These are phyloP conservation scores for Carex kokanica DNA, from an alignment of 176 grass and related monocot species.

Conservation along the genomic window DNA sequence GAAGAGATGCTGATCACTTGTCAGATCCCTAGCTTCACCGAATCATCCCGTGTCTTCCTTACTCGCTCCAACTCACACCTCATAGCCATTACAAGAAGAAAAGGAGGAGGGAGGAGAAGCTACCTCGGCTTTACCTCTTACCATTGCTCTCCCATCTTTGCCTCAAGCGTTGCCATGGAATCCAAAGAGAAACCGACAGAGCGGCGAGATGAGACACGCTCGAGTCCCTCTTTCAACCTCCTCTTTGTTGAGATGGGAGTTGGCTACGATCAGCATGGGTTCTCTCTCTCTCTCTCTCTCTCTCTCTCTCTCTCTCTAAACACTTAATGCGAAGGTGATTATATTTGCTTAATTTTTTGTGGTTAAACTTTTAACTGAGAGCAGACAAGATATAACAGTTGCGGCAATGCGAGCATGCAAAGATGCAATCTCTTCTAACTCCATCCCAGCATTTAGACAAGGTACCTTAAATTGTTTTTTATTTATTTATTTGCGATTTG, in stretches of 20 bases:
- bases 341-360: neutral
- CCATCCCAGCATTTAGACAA: conserved; percentile 87
- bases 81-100: neutral
- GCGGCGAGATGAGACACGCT: neutral
- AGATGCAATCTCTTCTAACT: conserved; percentile 94
- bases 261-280: conserved; percentile 95
- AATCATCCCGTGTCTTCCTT: neutral
- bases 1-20: neutral
- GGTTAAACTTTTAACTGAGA: neutral
- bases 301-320: neutral
- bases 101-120: neutral
- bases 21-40: neutral
- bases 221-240: conserved; percentile 41
- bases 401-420: conserved; percentile 86
- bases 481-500: neutral
- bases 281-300: neutral
- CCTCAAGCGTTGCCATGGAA: conserved; percentile 4
- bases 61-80: neutral
- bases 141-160: neutral
- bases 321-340: neutral
- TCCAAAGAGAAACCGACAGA: neutral
- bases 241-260: conserved; percentile 99
- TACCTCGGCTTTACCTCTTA: neutral
- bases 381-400: conserved; percentile 73
- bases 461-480: conserved; percentile 32